Conservation (phyloP, 192 early-diverging fungal genomes). For the Podochytrium sp. region DNA sequence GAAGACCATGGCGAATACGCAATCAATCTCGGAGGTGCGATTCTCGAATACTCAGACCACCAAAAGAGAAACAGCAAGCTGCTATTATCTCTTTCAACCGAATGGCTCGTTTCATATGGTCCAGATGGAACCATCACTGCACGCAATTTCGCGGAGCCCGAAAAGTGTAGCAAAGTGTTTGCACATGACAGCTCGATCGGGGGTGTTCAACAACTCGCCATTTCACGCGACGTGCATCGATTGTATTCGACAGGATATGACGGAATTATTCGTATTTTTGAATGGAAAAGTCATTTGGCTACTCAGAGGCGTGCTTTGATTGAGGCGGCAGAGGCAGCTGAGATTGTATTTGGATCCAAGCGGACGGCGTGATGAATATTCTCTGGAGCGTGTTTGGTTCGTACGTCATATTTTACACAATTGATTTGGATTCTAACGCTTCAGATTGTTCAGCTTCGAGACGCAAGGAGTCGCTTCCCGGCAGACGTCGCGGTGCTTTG, state of each 20-base stretch:
- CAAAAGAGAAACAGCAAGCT: slow-evolving; percentile 28
- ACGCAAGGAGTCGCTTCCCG: slow-evolving; percentile 63
- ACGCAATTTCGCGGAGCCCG: slow-evolving; percentile 55
- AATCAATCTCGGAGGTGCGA: slow-evolving; percentile 33
- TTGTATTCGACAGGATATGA: slow-evolving; percentile 49
- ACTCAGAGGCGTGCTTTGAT: slow-evolving; percentile 44
- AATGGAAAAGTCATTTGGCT: slow-evolving; percentile 50
- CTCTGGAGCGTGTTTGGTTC: slow-evolving; percentile 73
- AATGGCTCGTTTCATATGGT: slow-evolving; percentile 50
- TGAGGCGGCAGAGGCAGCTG: slow-evolving; percentile 42
- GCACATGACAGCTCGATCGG: slow-evolving; percentile 49
- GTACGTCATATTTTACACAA: background rate
- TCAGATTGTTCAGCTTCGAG: slow-evolving; percentile 34
- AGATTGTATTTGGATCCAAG: slow-evolving; percentile 18
- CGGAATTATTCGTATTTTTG: slow-evolving; percentile 45
- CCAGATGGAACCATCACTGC: slow-evolving; percentile 51
- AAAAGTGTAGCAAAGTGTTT: slow-evolving; percentile 46
- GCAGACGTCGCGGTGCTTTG: slow-evolving; percentile 84
- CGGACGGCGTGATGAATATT: slow-evolving; percentile 70
- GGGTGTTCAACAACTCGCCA: slow-evolving; percentile 41
- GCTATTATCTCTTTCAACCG: slow-evolving; percentile 30
- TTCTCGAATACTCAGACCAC: slow-evolving; percentile 48
- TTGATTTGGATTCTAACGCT: no score
- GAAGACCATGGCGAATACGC: background rate
- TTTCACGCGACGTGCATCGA: slow-evolving; percentile 40